Evolutionary conservation across 2,329 filamentous ascomycete species (phyloP), one percentile per base, ranked within the genome.

Genomic region (Trichoderma sp.): DNA sequence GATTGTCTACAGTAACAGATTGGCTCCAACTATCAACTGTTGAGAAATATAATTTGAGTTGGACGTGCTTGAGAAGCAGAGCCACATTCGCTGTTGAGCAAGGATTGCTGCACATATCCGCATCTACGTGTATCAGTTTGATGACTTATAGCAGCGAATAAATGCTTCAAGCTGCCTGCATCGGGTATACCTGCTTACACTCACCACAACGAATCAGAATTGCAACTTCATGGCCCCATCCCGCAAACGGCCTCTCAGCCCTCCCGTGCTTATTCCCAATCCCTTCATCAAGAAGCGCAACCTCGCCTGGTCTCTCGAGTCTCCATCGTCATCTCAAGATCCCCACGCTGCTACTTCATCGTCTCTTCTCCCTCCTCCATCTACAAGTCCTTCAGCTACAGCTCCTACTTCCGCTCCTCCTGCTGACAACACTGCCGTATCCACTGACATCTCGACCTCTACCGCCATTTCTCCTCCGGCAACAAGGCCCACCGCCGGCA

Each of bases 221-320:
- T 14, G 13, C n/a, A 58, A 26, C 16, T 37, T 66, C 43, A 67
- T 61, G 64, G 63, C 58, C 21, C 52, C 58, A 11, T 66, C 54
- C 5, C 39, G 32, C 51, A 81, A 82, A 66, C 75, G 78, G 24
- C 73, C 72, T 24, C 68, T 69, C 30, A 79, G 77, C 66, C 77
- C 78, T 2, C 71, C 73, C 26, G 77, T 77, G 26, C 72, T 84
- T 61, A 80, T 84, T 10, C 70, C 79, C 2, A 84, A 84, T 61
- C 82, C 83, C 0, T 81, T 83, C 69, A 79, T 84, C 70, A 85
- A 85, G 74, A 83, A 80, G 70, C 76, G 77, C 26, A 84, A 85
- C 69, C 76, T 83, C 6, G 71, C 79, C 72, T 85, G 83, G 83
- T 79, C 76, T 6, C 72, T 83, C 13, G 55, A 69, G 32, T 55